Conservation (phyloP, 768 basidiomycete genomes). For the Chlorophyllum brunneum region DNA sequence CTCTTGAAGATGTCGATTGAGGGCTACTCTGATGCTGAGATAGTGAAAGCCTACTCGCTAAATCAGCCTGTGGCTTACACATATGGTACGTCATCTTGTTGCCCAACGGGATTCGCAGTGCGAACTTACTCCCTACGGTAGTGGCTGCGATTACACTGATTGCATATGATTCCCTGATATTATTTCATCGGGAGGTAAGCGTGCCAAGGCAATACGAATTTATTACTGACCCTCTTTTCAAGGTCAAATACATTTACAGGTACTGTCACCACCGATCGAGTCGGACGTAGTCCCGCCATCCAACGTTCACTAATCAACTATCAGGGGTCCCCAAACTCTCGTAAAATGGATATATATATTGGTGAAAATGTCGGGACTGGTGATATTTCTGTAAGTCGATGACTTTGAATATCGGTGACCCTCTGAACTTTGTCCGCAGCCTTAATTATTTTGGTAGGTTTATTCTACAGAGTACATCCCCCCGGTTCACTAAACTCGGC, state of each 20-base stretch:
- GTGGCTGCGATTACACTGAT: conserved; percentile 1
- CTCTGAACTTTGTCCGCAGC: neutral
- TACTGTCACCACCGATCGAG: neutral
- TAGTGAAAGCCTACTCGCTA: neutral
- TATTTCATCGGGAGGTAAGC: conserved; percentile 2
- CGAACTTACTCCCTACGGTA: neutral
- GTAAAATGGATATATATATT: conserved; percentile 3
- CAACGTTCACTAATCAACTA: neutral
- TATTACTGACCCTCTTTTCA: neutral
- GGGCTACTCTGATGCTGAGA: neutral
- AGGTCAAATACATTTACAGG: conserved; percentile 5
- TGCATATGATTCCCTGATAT: conserved; percentile 1
- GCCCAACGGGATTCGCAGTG: too few species aligned
- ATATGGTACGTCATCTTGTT: neutral
- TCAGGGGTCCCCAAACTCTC: neutral
- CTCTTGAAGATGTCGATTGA: neutral
- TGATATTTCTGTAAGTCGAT: neutral
- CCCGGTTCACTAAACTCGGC: too few species aligned
- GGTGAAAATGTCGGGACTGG: neutral
- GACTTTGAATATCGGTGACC: neutral
- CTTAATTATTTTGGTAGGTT: neutral
- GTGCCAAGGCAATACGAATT: neutral
- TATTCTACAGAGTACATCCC: neutral
- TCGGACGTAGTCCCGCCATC: neutral
- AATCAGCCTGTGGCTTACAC: neutral